These are phyloP conservation scores for Teunomyces panamensis DNA, from an alignment of 805 yeast species.

Conservation along the genomic window DNA sequence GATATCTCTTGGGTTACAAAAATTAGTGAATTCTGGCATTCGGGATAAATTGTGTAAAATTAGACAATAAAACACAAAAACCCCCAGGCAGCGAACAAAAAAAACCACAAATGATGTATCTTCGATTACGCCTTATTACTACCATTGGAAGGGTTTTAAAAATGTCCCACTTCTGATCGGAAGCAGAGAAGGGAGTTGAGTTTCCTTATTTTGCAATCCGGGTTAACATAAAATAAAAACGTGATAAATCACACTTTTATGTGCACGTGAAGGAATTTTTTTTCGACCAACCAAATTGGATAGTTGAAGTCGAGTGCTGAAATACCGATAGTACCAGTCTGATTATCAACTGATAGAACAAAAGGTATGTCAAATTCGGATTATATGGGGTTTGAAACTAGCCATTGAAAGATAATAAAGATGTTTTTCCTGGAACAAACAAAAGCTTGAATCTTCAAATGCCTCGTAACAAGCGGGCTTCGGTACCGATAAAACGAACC, in stretches of 20 bases:
- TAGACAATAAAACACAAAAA: not conserved
- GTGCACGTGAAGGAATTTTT: not conserved
- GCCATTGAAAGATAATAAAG: not conserved
- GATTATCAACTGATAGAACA: conserved; percentile 1
- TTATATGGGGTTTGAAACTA: not conserved
- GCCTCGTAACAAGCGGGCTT: not conserved
- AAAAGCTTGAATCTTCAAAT: not conserved
- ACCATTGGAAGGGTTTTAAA: too few species aligned
- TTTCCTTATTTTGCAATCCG: too few species aligned
- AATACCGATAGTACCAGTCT: conserved; percentile 2
- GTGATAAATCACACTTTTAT: not conserved
- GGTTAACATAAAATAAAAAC: too few species aligned
- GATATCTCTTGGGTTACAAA: not conserved
- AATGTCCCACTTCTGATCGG: too few species aligned
- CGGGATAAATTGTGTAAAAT: not conserved
- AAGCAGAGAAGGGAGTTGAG: too few species aligned
- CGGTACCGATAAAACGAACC: not conserved
- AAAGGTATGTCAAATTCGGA: not conserved
- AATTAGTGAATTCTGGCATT: not conserved
- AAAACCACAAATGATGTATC: not conserved
- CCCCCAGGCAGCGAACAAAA: not conserved
- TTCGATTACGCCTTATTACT: not conserved
- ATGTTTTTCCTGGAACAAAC: not conserved
- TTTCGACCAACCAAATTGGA: conserved; percentile 4
- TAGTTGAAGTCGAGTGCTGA: conserved; percentile 1